These are phyloP conservation scores for Cryphonectria japonica DNA, from an alignment of 2,329 filamentous ascomycete species.

Conservation along the genomic window DNA sequence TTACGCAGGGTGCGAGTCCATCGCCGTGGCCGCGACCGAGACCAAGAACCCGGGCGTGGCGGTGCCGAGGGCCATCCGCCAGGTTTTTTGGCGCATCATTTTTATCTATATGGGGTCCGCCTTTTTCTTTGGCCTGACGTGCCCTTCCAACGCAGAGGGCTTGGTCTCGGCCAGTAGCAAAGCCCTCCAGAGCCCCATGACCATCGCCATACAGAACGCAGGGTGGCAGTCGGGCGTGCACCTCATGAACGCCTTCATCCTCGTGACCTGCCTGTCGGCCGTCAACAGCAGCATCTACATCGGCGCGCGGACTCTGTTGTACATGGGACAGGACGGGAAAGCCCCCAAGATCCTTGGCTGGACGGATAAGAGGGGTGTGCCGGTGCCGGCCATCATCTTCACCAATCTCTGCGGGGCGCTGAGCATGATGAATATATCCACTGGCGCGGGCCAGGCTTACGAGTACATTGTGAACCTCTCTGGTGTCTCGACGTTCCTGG, in stretches of 20 bases:
- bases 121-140: constrained; percentile 76
- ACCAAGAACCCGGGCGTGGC: constrained; percentile 61
- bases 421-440: constrained; percentile 76
- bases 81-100: constrained; percentile 65
- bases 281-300: constrained; percentile 81
- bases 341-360: constrained; percentile 71
- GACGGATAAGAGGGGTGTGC: constrained; percentile 67
- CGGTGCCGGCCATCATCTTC: constrained; percentile 64
- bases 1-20: constrained; percentile 68
- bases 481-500: constrained; percentile 72
- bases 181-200: constrained; percentile 73
- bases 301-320: constrained; percentile 72
- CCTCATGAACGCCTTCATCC: constrained; percentile 77
- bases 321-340: constrained; percentile 74
- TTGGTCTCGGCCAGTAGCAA: constrained; percentile 65
- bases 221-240: constrained; percentile 75
- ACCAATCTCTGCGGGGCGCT: constrained; percentile 72
- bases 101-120: constrained; percentile 71
- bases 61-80: constrained; percentile 61
- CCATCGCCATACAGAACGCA: constrained; percentile 72
- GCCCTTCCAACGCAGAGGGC: constrained; percentile 67
- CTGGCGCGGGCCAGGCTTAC: constrained; percentile 68
- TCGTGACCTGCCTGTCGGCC: constrained; percentile 72
- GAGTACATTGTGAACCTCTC: constrained; percentile 71
- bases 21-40: constrained; percentile 67